Conservation (phyloP, 2,329 filamentous ascomycete species). For the Monosporascus sp. region DNA sequence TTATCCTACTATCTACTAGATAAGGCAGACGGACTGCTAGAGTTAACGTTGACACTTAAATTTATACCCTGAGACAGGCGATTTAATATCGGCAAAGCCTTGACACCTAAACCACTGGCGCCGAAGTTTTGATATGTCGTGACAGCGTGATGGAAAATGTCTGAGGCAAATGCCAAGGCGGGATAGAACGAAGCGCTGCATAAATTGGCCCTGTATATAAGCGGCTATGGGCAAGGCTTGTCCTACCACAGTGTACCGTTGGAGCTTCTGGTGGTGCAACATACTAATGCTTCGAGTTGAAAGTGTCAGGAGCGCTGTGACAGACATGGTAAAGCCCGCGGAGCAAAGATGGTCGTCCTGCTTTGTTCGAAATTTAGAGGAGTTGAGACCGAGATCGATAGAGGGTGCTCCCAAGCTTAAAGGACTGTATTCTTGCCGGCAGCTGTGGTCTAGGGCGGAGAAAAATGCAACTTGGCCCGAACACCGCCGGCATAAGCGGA, state of each 20-base stretch:
- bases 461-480: too few species aligned
- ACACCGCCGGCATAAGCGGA: too few species aligned
- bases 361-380: background rate
- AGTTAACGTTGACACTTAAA: too few species aligned
- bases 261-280: background rate
- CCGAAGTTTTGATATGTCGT: background rate
- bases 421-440: too few species aligned
- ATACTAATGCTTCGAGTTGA: background rate
- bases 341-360: background rate
- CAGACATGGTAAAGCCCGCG: background rate
- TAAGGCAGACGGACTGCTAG: too few species aligned
- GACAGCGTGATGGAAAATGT: background rate
- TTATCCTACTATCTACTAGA: too few species aligned
- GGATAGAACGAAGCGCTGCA: background rate
- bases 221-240: background rate
- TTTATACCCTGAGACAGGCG: background rate
- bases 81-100: background rate
- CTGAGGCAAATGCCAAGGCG: background rate
- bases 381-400: background rate
- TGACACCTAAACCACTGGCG: background rate
- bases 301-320: background rate
- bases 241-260: background rate
- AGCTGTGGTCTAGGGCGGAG: too few species aligned
- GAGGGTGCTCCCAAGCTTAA: too few species aligned
- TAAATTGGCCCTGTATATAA: background rate